A percentile compares a stretch with the other conserved stretches of the same genome.
phyloP scores from a whole-genome alignment of 345 rosid genomes.

The Rubroshorea leprosula region DNA sequence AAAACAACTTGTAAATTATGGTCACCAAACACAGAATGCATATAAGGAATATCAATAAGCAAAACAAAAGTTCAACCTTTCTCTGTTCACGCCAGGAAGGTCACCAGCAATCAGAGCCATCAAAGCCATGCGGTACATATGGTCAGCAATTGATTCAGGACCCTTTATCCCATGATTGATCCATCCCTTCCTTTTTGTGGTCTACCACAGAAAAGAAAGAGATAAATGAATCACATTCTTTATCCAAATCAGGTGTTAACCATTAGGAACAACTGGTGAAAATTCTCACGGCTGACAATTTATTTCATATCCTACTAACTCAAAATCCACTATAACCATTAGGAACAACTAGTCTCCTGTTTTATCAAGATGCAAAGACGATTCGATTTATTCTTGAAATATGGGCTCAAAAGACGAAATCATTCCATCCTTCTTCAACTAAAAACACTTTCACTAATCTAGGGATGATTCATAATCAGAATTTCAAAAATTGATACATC shows the following conservation, averaged over 20 bases:
- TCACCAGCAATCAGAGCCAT: constrained; percentile 83
- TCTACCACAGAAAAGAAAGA: constrained; percentile 30
- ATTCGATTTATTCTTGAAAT: too few species aligned
- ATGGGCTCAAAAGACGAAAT: too few species aligned
- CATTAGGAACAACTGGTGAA: neutral
- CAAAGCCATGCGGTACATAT: constrained; percentile 92
- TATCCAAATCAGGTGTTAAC: too few species aligned
- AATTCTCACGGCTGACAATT: too few species aligned
- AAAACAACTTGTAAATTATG: constrained; percentile 1
- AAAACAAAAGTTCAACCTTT: constrained; percentile 33
- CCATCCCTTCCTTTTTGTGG: constrained; percentile 96
- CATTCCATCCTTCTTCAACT: too few species aligned
- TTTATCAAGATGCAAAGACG: too few species aligned
- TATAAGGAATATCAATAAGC: neutral
- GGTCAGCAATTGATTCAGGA: constrained; percentile 91
- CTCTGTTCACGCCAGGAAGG: constrained; percentile 73
- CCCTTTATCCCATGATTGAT: constrained; percentile 73
- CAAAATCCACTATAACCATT: too few species aligned
- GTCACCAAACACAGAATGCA: neutral
- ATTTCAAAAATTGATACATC: too few species aligned
- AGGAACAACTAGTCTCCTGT: too few species aligned
- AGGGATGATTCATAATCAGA: too few species aligned
- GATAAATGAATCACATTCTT: neutral
- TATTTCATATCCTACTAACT: too few species aligned
- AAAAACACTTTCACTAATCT: too few species aligned